phyloP scores from a whole-genome alignment of 331 rosid genomes.

The Ulmus americana region DNA sequence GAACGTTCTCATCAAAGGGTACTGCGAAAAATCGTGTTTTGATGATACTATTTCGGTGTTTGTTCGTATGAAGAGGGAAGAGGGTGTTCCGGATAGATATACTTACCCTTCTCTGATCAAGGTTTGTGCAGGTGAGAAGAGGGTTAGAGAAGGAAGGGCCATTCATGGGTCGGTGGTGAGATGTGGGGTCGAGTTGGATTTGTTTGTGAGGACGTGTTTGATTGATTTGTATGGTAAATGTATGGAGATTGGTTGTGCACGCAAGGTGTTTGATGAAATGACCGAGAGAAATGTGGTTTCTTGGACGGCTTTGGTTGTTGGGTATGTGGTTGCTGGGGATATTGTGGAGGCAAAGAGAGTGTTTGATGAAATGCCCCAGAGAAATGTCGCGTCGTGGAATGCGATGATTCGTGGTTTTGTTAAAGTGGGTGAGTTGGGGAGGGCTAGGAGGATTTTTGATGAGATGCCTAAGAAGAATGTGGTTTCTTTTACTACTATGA shows the following conservation, averaged over 20 bases:
- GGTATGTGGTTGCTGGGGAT: conserved; percentile 34
- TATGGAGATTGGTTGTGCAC: conserved; percentile 42
- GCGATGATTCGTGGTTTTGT: conserved; percentile 17
- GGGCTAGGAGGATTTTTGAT: conserved; percentile 54
- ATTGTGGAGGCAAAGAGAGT: conserved; percentile 48
- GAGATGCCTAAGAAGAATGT: conserved; percentile 63
- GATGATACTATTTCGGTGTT: conserved; percentile 31
- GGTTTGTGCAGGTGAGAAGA: conserved; percentile 37
- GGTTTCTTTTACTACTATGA: conserved; percentile 63
- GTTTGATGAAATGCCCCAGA: conserved; percentile 58
- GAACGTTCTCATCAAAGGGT: conserved; percentile 47
- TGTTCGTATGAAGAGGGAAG: conserved; percentile 51
- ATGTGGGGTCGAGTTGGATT: conserved; percentile 50
- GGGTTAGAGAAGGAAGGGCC: conserved; percentile 36
- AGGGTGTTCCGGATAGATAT: conserved; percentile 37
- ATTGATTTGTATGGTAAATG: conserved; percentile 66
- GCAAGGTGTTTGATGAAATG: conserved; percentile 60
- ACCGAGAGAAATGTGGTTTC: conserved; percentile 55
- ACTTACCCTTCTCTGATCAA: conserved; percentile 67
- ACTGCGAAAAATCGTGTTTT: conserved; percentile 35
- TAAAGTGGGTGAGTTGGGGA: conserved; percentile 47
- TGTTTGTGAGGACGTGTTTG: conserved; percentile 60
- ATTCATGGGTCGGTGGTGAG: conserved; percentile 56
- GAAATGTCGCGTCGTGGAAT: conserved; percentile 29
- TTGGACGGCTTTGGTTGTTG: conserved; percentile 53